A percentile compares a stretch with the other conserved stretches of the same genome.
These are phyloP conservation scores for Helotiales sp. DNA, from an alignment of 2,329 filamentous ascomycete genomes.

Conservation along the genomic window DNA sequence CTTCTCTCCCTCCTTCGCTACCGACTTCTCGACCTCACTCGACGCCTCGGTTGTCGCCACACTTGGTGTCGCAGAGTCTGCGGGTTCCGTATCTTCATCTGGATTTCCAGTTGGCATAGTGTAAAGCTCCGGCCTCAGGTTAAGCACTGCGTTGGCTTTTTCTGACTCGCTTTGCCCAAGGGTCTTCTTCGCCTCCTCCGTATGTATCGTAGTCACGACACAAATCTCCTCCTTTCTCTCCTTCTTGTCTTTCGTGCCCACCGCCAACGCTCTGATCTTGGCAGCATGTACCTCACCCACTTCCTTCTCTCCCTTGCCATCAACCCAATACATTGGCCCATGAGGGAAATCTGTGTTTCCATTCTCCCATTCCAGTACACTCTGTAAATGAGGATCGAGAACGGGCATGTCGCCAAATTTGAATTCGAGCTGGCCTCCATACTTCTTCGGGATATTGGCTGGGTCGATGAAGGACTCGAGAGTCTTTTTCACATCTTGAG, in stretches of 20 bases:
- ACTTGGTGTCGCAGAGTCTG: not conserved
- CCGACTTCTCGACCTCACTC: not conserved
- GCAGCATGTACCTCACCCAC: constrained; percentile 33
- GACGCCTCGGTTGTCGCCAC: not conserved
- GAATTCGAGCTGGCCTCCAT: constrained; percentile 85
- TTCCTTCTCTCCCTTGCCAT: constrained; percentile 34
- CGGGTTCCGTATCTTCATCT: constrained; percentile 5
- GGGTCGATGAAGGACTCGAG: constrained; percentile 80
- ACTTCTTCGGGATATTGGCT: constrained; percentile 82
- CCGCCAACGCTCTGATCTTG: constrained; percentile 52
- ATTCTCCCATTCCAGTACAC: constrained; percentile 52
- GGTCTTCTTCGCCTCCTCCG: constrained; percentile 6
- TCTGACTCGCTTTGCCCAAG: not conserved
- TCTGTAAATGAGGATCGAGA: constrained; percentile 63
- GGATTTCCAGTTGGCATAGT: constrained; percentile 9
- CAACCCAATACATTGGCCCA: constrained; percentile 59
- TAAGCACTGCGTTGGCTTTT: not conserved
- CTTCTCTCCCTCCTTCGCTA: not conserved
- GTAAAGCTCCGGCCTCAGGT: constrained; percentile 7
- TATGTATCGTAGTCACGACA: constrained; percentile 15
- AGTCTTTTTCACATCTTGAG: constrained; percentile 72
- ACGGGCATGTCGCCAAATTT: constrained; percentile 73
- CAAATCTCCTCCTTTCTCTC: constrained; percentile 43
- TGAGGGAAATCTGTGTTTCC: constrained; percentile 53
- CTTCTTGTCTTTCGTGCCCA: constrained; percentile 47